phyloP scores from a whole-genome alignment of 495 filamentous ascomycete species.

The Aspergillus avenaceus region DNA sequence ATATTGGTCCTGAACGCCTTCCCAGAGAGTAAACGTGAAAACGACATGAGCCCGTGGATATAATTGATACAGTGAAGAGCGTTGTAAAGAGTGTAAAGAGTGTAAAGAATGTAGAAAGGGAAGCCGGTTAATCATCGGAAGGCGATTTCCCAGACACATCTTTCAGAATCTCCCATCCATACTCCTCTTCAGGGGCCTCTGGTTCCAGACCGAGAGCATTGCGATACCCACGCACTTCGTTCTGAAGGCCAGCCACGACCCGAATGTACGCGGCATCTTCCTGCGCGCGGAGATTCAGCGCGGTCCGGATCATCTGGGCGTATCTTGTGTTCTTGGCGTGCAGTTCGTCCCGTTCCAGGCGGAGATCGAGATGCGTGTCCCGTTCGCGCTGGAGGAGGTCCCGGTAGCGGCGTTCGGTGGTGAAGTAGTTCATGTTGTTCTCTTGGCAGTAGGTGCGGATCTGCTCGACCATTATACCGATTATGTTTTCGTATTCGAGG shows the following conservation, averaged over 20 bases:
- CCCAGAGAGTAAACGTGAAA: too few relatives aligned
- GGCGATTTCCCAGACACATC: slow-evolving; percentile 32
- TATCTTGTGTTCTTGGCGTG: slow-evolving; percentile 53
- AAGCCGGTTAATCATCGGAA: background rate
- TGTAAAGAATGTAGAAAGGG: background rate
- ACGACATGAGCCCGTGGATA: background rate
- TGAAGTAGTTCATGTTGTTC: slow-evolving; percentile 54
- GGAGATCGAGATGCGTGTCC: slow-evolving; percentile 51
- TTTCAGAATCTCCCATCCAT: slow-evolving; percentile 49
- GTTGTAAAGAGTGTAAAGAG: too few relatives aligned
- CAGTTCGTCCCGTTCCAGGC: slow-evolving; percentile 63
- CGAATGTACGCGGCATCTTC: slow-evolving; percentile 47
- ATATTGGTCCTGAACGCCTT: too few relatives aligned
- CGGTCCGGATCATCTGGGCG: slow-evolving; percentile 50
- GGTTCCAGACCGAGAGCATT: slow-evolving; percentile 50
- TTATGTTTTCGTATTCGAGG: slow-evolving; percentile 51
- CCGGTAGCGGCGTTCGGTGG: slow-evolving; percentile 58
- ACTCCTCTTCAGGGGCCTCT: slow-evolving; percentile 50
- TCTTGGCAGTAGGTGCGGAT: slow-evolving; percentile 59
- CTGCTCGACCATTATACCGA: slow-evolving; percentile 56
- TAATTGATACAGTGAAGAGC: background rate
- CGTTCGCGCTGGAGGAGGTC: slow-evolving; percentile 55
- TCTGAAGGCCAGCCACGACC: slow-evolving; percentile 48
- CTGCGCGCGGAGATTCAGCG: slow-evolving; percentile 45
- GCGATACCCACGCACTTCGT: slow-evolving; percentile 52